Conservation (phyloP, 2,329 filamentous ascomycete species). For the Penicillium vulpinum region DNA sequence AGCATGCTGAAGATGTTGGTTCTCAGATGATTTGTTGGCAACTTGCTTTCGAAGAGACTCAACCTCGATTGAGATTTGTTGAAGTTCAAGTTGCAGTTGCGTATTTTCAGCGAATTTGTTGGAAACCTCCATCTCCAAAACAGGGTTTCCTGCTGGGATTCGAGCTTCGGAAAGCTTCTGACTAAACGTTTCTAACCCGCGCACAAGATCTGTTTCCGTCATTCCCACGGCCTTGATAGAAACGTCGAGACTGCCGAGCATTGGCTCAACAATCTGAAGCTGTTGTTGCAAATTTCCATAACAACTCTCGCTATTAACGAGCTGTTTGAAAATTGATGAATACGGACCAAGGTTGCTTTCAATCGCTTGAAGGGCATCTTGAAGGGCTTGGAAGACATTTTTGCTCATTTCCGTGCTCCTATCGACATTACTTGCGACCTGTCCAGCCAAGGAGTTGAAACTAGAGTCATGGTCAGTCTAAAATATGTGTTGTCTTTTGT, state of each 20-base stretch:
- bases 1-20: conserved; percentile 16
- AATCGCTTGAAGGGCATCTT: conserved; percentile 25
- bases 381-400: conserved; percentile 13
- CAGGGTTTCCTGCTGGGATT: conserved; percentile 18
- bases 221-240: conserved; percentile 25
- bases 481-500: background rate
- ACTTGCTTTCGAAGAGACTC: conserved; percentile 17
- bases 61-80: conserved; percentile 22
- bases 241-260: conserved; percentile 17
- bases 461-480: conserved; percentile 16
- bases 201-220: conserved; percentile 27
- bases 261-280: conserved; percentile 21
- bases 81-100: conserved; percentile 27
- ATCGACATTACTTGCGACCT: conserved; percentile 19
- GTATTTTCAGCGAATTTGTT: conserved; percentile 24
- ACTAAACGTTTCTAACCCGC: conserved; percentile 29
- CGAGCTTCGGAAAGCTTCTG: conserved; percentile 21
- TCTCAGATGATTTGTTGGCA: conserved; percentile 22
- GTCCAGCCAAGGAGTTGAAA: conserved; percentile 20
- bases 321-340: conserved; percentile 22
- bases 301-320: conserved; percentile 20
- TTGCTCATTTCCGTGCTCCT: conserved; percentile 17
- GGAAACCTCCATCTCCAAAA: conserved; percentile 26
- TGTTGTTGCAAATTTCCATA: conserved; percentile 21
- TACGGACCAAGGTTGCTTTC: conserved; percentile 17